Percentiles rank a stretch among this genome's conserved stretches.
Conservation (phyloP, 495 filamentous ascomycete species). For the Thermochaetoides thermophila region DNA sequence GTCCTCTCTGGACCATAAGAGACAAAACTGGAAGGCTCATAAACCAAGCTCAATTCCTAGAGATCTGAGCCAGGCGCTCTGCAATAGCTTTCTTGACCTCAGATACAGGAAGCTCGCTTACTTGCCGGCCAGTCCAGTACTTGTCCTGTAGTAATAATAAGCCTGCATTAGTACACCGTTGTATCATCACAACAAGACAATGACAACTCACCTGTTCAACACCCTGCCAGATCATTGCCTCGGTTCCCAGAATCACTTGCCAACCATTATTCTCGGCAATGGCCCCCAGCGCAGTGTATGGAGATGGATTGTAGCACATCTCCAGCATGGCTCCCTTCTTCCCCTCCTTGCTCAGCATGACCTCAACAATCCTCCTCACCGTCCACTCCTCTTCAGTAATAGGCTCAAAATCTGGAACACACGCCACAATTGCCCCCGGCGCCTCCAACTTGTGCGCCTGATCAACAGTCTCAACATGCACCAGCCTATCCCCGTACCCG, state of each 20-base stretch:
- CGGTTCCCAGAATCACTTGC: conserved; percentile 54
- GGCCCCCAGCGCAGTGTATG: conserved; percentile 47
- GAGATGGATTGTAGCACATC: conserved; percentile 66
- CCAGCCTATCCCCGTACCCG: conserved; percentile 35
- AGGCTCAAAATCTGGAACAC: conserved; percentile 56
- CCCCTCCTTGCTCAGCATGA: conserved; percentile 35
- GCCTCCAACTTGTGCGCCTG: conserved; percentile 41
- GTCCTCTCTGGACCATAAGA: too few species aligned
- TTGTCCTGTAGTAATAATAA: conserved; percentile 21
- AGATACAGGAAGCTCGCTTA: conserved; percentile 39
- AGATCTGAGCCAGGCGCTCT: conserved; percentile 16
- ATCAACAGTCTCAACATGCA: conserved; percentile 39
- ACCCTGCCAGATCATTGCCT: conserved; percentile 63
- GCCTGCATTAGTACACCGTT: background rate
- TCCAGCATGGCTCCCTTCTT: conserved; percentile 53
- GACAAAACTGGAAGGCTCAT: too few species aligned
- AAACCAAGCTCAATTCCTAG: conserved; percentile 4
- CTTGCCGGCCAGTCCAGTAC: conserved; percentile 44
- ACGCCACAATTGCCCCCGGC: conserved; percentile 47
- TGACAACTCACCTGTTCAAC: conserved; percentile 41
- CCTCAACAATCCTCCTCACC: conserved; percentile 40
- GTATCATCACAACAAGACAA: background rate
- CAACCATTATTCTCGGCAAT: conserved; percentile 43
- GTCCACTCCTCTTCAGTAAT: conserved; percentile 41
- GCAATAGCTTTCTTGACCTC: conserved; percentile 38